A percentile compares a stretch with the other conserved stretches of the same genome.
phyloP scores from a whole-genome alignment of 2,329 filamentous ascomycete species.

The Monilinia fructicola region DNA sequence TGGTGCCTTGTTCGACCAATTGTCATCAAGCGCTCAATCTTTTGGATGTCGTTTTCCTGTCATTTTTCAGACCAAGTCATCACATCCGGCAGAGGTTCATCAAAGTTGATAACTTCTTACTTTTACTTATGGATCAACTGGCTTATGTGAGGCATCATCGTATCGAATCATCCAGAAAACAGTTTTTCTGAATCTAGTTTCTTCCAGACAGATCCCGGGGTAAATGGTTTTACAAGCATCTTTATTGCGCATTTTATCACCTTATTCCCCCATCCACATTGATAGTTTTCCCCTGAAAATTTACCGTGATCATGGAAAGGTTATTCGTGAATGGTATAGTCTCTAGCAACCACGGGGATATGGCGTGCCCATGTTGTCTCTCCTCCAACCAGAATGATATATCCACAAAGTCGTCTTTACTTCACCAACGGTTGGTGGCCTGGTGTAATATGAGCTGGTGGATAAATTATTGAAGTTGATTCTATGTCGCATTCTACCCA shows the following conservation, averaged over 20 bases:
- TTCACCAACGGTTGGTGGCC: not conserved
- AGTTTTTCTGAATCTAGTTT: not conserved
- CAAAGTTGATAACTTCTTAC: not conserved
- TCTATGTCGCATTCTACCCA: not conserved
- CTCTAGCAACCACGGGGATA: slow-evolving; percentile 6
- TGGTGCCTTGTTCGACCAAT: not conserved
- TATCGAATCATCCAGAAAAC: not conserved
- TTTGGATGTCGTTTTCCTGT: not conserved
- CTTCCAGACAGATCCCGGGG: not conserved
- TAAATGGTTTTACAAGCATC: not conserved
- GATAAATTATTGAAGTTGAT: not conserved
- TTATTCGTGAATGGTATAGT: not conserved
- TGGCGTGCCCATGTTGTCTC: not conserved
- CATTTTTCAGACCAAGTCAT: not conserved
- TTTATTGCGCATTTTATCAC: not conserved
- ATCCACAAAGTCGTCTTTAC: not conserved
- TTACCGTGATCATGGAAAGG: not conserved
- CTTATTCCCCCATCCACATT: not conserved
- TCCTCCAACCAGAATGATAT: not conserved
- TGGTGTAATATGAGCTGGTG: not conserved
- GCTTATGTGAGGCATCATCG: not conserved
- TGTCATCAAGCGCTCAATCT: not conserved
- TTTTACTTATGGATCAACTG: not conserved
- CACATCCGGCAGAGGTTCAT: not conserved
- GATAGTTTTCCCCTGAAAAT: not conserved